phyloP scores from a whole-genome alignment of 192 early-diverging fungal species.

The Diversispora eburnea region DNA sequence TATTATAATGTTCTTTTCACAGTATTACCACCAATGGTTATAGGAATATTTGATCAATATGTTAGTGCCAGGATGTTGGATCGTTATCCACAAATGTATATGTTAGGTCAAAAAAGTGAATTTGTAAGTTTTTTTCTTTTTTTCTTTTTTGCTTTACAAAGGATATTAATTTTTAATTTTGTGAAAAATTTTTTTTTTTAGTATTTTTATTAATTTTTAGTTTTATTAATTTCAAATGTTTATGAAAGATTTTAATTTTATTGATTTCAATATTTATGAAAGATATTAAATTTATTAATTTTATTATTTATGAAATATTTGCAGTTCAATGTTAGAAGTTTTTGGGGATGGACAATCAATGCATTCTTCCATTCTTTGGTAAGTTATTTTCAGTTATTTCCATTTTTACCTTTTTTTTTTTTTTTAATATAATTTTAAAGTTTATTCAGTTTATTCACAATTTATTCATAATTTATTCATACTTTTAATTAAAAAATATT shows the following conservation, averaged over 20 bases:
- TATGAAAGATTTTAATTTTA: no score
- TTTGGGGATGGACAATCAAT: slow-evolving; percentile 92
- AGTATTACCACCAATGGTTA: slow-evolving; percentile 88
- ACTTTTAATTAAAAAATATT: not conserved
- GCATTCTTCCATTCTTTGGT: slow-evolving; percentile 90
- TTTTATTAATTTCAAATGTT: not conserved
- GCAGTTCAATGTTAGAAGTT: slow-evolving; percentile 78
- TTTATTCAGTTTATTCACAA: slow-evolving; percentile 22
- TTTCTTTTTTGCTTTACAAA: not conserved
- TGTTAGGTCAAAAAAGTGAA: slow-evolving; percentile 66
- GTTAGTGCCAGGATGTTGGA: slow-evolving; percentile 90
- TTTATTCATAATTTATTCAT: not conserved
- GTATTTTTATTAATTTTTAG: not conserved
- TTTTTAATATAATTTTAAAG: slow-evolving; percentile 16
- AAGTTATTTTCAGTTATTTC: slow-evolving; percentile 30
- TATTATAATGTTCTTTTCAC: slow-evolving; percentile 95
- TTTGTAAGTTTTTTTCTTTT: slow-evolving; percentile 47
- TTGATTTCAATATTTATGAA: no score
- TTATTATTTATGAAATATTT: slow-evolving; percentile 16
- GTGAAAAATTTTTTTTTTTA: no score
- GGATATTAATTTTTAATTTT: no score
- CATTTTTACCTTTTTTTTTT: slow-evolving; percentile 5
- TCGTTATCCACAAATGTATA: slow-evolving; percentile 97
- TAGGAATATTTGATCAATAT: slow-evolving; percentile 98
- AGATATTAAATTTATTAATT: no score